Conservation (phyloP, 306 rosid genomes). For the Ochetophila trinervis region DNA sequence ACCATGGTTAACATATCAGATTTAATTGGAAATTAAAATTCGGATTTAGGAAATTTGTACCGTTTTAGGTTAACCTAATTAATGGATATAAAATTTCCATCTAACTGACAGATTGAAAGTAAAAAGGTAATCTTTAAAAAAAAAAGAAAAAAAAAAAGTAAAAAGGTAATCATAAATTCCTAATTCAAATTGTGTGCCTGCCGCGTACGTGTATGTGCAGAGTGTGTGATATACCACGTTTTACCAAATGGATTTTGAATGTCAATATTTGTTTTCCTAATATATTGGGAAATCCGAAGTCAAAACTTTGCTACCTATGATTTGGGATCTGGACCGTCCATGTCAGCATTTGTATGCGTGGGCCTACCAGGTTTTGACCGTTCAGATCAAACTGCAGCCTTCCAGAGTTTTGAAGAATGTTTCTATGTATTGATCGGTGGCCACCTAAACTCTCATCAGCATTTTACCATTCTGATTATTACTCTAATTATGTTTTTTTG, state of each 20-base stretch:
- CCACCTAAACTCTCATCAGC: too few species aligned
- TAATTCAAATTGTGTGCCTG: too few species aligned
- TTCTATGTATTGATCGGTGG: too few species aligned
- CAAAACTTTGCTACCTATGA: neutral
- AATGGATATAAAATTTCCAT: neutral
- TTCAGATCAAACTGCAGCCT: neutral
- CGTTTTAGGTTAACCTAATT: neutral
- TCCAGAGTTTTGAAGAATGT: neutral
- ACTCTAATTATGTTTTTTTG: too few species aligned
- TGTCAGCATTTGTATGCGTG: neutral
- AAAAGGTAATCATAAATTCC: neutral
- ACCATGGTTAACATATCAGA: constrained; percentile 4
- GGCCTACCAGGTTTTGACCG: neutral
- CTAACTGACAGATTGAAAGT: neutral
- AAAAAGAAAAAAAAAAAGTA: too few species aligned
- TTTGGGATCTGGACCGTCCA: neutral
- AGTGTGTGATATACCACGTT: neutral
- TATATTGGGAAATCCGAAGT: constrained; percentile 6
- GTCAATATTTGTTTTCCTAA: neutral
- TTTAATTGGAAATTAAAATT: constrained; percentile 3
- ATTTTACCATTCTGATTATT: too few species aligned
- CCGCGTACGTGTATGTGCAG: too few species aligned
- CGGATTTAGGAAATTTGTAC: constrained; percentile 8
- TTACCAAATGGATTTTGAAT: neutral
- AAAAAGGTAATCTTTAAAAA: too few species aligned